Evolutionary conservation across 2,329 filamentous ascomycete species (phyloP).

Genomic region (Pestalotiopsis fici): DNA sequence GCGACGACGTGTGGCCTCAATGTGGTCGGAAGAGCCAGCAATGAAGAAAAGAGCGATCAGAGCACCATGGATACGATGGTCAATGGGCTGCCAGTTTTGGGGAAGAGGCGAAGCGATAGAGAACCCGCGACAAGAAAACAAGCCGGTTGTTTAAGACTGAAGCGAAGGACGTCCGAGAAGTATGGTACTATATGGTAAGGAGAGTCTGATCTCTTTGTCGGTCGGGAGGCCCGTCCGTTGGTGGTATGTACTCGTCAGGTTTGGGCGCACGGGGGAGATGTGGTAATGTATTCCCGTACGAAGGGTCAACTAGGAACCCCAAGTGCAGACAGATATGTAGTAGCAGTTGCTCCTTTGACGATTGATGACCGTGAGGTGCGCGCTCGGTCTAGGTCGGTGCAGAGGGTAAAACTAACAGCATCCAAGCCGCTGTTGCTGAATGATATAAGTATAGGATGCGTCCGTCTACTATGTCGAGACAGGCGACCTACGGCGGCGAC

Average conservation of each 20-base stretch:
- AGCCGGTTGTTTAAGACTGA: background rate
- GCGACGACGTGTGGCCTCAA: background rate
- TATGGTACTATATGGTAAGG: background rate
- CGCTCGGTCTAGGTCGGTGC: background rate
- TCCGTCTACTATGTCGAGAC: background rate
- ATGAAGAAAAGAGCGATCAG: background rate
- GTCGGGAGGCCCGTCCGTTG: background rate
- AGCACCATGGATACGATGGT: conserved; percentile 1
- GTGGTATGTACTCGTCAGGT: background rate
- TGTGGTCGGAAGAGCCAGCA: background rate
- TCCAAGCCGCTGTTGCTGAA: background rate
- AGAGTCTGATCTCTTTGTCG: background rate
- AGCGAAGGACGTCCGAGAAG: background rate
- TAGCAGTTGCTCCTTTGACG: background rate
- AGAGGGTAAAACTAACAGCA: background rate
- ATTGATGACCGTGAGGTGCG: background rate
- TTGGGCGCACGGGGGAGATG: background rate
- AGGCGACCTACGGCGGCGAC: background rate
- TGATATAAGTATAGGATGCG: background rate
- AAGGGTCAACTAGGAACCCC: background rate
- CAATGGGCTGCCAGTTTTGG: background rate
- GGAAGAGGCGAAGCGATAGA: background rate
- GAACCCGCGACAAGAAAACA: background rate
- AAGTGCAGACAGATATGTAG: background rate
- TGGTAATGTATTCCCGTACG: background rate